Percentiles rank a stretch among this genome's conserved stretches.
Conservation (phyloP, 2,329 filamentous ascomycete genomes). For the Diaporthe citrichinensis region DNA sequence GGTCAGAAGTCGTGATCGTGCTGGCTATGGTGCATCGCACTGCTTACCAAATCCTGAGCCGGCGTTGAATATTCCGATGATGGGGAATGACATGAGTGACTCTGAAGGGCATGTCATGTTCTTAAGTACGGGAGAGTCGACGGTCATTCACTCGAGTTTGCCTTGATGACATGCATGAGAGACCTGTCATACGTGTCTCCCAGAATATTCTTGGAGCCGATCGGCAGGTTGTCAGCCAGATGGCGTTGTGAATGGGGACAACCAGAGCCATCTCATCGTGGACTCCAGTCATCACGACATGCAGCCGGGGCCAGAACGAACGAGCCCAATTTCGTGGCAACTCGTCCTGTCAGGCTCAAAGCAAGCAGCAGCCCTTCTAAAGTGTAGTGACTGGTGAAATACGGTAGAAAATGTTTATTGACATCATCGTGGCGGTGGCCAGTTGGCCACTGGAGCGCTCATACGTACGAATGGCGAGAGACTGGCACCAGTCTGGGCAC, state of each 20-base stretch:
- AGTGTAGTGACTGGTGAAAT: neutral
- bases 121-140: neutral
- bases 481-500: neutral
- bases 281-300: neutral
- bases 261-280: neutral
- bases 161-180: constrained; percentile 26
- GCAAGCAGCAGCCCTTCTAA: no score
- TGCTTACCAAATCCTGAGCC: constrained; percentile 11
- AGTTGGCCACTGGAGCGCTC: neutral
- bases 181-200: neutral
- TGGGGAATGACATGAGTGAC: constrained; percentile 27
- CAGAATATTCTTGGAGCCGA: neutral
- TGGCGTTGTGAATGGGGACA: neutral
- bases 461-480: neutral
- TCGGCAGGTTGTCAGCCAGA: neutral
- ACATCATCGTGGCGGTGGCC: constrained; percentile 13
- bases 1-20: constrained; percentile 9
- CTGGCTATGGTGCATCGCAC: neutral
- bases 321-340: neutral
- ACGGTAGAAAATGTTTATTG: neutral
- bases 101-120: constrained; percentile 27
- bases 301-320: neutral
- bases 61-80: neutral
- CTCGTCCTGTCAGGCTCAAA: neutral
- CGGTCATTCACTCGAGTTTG: constrained; percentile 12